Base-by-base conservation (phyloP, 768 basidiomycete genomes). In the Pleurotus salmoneostramineus region DNA sequence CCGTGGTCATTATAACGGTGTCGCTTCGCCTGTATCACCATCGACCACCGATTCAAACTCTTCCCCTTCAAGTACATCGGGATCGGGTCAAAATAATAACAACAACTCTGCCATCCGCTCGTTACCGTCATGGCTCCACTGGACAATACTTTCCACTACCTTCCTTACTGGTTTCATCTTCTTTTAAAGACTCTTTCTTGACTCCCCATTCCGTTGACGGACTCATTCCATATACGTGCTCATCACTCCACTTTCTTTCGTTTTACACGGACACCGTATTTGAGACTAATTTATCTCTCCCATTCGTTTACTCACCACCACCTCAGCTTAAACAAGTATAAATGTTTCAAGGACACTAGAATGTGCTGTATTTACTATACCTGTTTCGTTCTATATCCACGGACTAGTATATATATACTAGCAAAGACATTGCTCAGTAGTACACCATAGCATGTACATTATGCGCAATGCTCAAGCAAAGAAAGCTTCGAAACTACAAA, bases 1-100 rank as follows among this genome's bases (percentile, higher is more conserved):
- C 65, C 56, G 56, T 47, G 56, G 44, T 42, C 21, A 15, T 10
- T 56, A 56, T 35, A 56, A 56, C 14, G 56, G 56, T 34, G 32
- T 56, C 31, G 44, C 56, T 15, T 46, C 56, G 15, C 52, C 52
- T 6, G 52, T 54, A 14, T 54, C 52, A 43, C 52, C 52, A 31
- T 47, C 56, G 8, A 21, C 56, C 14, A 11, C 56, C 8, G 2
- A 43, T 10, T 47, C 56, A 12, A 15, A 12, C 27, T 32, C 37
- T 17, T 44, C 56, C 4, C 15, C n/a, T 56, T 56, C 54, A 0
- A n/a, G 27, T 5, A 14, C 50, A 17, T 15, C 50, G n/a, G 15
- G 15, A 37, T 17, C 52, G 15, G 40, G 6, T 36, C 50, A 51
- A 40, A 37, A 54, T 54, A 40, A 31, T n/a, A 43, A 37, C 32